Evolutionary conservation across 441 rosid species (phyloP).

Genomic region (Rhodomyrtus psidioides): DNA sequence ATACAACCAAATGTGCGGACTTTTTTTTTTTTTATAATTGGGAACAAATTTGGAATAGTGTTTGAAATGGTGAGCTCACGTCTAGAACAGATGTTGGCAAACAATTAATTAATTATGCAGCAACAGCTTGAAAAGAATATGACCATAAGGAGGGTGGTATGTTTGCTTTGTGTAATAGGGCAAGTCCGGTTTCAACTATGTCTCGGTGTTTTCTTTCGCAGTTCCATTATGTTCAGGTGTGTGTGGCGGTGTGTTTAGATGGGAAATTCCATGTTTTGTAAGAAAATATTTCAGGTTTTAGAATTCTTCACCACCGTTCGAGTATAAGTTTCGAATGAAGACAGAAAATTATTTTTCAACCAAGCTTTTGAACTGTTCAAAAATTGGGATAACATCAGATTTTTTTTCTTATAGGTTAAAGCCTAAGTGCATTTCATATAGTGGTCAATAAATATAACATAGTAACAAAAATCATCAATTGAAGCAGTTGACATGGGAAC

Average conservation of each 20-base stretch:
- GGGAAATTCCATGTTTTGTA: no score
- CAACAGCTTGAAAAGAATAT: background rate
- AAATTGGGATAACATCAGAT: background rate
- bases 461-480: background rate
- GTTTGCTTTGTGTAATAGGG: background rate
- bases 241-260: no score
- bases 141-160: no score
- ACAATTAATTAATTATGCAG: background rate
- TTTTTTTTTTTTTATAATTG: background rate
- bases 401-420: background rate
- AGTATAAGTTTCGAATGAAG: no score
- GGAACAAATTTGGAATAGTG: background rate
- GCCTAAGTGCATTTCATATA: background rate
- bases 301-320: no score
- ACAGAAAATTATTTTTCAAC: no score
- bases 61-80: background rate
- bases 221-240: no score
- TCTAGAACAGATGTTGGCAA: background rate
- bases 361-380: no score
- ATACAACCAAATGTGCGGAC: background rate
- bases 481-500: background rate
- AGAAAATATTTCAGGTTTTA: no score
- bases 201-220: no score
- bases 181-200: no score
- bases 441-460: background rate